A percentile compares a stretch with the other conserved stretches of the same genome.
Conservation (phyloP, 331 rosid species). For the Prunus yedoensis region DNA sequence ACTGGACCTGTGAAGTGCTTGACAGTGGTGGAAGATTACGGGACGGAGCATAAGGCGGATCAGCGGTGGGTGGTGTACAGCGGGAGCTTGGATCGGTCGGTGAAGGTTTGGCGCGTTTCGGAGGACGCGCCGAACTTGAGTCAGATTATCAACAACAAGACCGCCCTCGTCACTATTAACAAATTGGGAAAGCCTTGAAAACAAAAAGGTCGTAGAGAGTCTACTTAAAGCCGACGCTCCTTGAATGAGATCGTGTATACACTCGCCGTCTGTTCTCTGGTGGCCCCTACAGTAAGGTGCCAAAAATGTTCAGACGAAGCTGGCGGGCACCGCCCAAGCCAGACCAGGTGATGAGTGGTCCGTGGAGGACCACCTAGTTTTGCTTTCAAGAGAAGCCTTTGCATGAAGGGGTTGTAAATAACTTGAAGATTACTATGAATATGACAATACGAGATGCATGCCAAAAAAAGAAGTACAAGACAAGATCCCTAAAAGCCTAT, state of each 20-base stretch:
- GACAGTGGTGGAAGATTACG: constrained; percentile 49
- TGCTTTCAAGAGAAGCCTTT: background rate
- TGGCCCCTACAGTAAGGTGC: no score
- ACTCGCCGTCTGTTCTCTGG: background rate
- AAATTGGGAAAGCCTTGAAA: background rate
- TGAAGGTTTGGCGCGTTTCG: constrained; percentile 90
- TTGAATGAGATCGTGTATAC: background rate
- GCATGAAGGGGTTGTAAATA: background rate
- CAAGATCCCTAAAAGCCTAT: background rate
- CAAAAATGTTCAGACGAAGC: background rate
- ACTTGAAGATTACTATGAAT: background rate
- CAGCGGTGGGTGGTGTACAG: constrained; percentile 72
- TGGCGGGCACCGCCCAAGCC: background rate
- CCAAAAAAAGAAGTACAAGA: background rate
- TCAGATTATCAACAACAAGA: background rate
- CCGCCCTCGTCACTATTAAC: background rate
- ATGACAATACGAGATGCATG: background rate
- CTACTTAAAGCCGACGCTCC: background rate
- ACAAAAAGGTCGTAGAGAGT: background rate
- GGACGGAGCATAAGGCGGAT: background rate
- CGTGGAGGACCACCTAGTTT: background rate
- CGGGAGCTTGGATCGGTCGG: constrained; percentile 81
- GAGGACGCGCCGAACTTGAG: constrained; percentile 47
- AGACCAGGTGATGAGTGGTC: background rate
- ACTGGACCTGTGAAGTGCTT: constrained; percentile 86